phyloP scores from a whole-genome alignment of 1,139 yeast species.

The Geotrichum reessii region DNA sequence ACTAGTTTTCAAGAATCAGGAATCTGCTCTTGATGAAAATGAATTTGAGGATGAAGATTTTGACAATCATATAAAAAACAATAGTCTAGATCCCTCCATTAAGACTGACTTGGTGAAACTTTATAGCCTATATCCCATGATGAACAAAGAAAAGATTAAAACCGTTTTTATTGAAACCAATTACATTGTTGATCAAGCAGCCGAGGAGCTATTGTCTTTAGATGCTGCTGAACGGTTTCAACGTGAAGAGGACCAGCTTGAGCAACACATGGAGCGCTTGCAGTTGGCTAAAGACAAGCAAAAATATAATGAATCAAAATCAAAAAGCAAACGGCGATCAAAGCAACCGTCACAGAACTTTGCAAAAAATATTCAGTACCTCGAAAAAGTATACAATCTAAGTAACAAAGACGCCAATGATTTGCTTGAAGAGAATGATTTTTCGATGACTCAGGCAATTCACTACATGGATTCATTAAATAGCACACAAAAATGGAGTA shows the following conservation, averaged over 20 bases:
- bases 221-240: constrained; percentile 5
- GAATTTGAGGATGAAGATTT: neutral
- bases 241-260: constrained; percentile 9
- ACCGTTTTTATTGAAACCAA: constrained; percentile 1
- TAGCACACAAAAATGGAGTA: neutral
- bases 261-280: constrained; percentile 4
- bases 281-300: constrained; percentile 1
- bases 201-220: constrained; percentile 18
- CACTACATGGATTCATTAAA: neutral
- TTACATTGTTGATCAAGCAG: constrained; percentile 11
- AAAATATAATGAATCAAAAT: neutral
- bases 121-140: constrained; percentile 4
- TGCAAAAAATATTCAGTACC: constrained; percentile 6
- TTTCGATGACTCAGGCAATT: neutral
- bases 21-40: neutral
- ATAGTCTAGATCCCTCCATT: neutral
- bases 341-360: neutral
- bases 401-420: constrained; percentile 3
- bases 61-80: neutral
- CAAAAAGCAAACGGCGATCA: neutral
- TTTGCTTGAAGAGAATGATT: neutral
- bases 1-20: constrained; percentile 9
- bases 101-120: neutral
- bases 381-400: constrained; percentile 4
- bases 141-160: neutral